Evolutionary conservation across 768 basidiomycete genomes (phyloP), one percentile per base, ranked within the genome.

Genomic region (Piloderma croceum): DNA sequence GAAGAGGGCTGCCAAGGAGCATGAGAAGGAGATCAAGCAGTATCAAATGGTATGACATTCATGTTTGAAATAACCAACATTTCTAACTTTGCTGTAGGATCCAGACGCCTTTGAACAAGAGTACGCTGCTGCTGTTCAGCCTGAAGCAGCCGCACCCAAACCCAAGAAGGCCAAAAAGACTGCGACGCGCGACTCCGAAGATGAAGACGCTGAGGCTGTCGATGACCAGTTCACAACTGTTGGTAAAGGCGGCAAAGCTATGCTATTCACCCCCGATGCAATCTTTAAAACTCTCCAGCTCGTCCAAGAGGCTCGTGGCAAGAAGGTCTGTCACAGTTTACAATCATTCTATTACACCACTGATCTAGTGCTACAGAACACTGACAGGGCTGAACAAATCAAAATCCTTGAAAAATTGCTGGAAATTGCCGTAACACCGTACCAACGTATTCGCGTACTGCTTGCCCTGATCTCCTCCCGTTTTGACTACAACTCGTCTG

Each of bases 401-500:
- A 81, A 83, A 44, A 89, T 90, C 39, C 73, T 98, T 13, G 86
- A 92, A 56, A 82, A 84, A 52, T 72, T 97, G 10, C 71, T 94
- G 9, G 82, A 84, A 52, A 86, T 93, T 11, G 82, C 92, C 5
- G 76, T 74, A 10, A 94, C 91, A 4, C 68, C 88, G 1, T 99
- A 99, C 61, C 90, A 94, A 57, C 81, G 81, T 49, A 92, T 99
- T 45, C 85, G 96, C 40, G 90, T 99, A 23, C 79, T 98, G 24
- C 78, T 99, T 38, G 86, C 92, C 12, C 77, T 98, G 40, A 79
- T 98, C 52, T 91, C 93, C 3, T 89, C 92, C 7, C 86, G 92
- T 32, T 96, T 98, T 59, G 96, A 99, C 67, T 98, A 96, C 70
- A 93, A 91, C 60, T 83, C 90, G 18, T 88, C 83, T 17, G 76